Evolutionary conservation across 306 rosid species (phyloP).

Genomic region (Mimosa pudica): DNA sequence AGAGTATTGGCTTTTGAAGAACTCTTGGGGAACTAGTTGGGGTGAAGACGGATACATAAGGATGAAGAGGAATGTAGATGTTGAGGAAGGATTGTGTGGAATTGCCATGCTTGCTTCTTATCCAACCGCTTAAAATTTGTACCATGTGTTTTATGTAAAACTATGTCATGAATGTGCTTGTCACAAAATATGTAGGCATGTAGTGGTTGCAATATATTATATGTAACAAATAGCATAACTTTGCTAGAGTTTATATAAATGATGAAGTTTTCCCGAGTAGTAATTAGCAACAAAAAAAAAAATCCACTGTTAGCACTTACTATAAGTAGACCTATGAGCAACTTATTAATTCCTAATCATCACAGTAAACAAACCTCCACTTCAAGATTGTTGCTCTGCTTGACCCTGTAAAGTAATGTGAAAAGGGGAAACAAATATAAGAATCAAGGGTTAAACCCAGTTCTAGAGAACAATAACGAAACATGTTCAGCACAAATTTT

Average conservation of each 20-base stretch:
- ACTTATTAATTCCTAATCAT: no score
- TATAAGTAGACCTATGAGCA: no score
- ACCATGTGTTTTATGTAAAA: not conserved
- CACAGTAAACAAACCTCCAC: no score
- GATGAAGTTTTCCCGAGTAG: not conserved
- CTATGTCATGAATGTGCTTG: not conserved
- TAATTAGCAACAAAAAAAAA: no score
- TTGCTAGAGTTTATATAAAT: not conserved
- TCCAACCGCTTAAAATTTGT: slow-evolving; percentile 1
- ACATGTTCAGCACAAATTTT: no score
- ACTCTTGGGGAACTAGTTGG: slow-evolving; percentile 13
- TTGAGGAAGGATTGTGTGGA: slow-evolving; percentile 8
- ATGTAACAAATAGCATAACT: not conserved
- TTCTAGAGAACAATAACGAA: no score
- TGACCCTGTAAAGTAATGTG: no score
- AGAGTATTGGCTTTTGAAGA: not conserved
- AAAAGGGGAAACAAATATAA: no score
- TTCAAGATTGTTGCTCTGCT: no score
- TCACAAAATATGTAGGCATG: not conserved
- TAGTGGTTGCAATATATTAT: not conserved
- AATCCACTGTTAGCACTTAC: no score
- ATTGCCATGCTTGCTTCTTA: slow-evolving; percentile 17
- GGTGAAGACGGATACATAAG: not conserved
- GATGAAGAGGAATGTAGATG: slow-evolving; percentile 3
- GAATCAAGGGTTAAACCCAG: no score